Evolutionary conservation across 108 stramenopile species (phyloP).

Genomic region (Chaetoceros muelleri): DNA sequence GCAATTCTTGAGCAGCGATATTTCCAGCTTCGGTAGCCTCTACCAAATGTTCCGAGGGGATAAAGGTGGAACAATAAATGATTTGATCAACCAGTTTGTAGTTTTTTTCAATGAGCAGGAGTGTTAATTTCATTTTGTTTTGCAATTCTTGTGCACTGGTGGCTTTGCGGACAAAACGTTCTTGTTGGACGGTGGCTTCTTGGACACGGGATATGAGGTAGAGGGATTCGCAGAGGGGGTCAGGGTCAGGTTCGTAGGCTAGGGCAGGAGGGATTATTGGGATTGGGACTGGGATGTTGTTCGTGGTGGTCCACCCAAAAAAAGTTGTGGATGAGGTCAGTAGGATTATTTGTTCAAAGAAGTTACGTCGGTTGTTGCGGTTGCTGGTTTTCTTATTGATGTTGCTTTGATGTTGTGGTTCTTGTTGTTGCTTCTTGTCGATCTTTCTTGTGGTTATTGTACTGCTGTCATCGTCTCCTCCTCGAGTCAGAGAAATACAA

Average conservation of each 20-base stretch:
- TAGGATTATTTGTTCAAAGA: too few relatives aligned
- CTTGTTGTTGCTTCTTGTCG: too few relatives aligned
- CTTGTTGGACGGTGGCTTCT: conserved; percentile 63
- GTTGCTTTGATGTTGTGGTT: too few relatives aligned
- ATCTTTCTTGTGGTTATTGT: too few relatives aligned
- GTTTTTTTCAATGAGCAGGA: conserved; percentile 47
- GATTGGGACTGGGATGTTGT: conserved; percentile 8
- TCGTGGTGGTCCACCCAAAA: too few relatives aligned
- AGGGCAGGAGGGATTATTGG: conserved; percentile 7
- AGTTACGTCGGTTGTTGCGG: too few relatives aligned
- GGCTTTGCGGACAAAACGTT: conserved; percentile 40
- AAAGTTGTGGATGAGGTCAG: too few relatives aligned
- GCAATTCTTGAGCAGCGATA: conserved; percentile 44
- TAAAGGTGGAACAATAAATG: conserved; percentile 31
- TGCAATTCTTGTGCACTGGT: conserved; percentile 27
- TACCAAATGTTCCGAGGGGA: conserved; percentile 27
- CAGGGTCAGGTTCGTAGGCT: conserved; percentile 56
- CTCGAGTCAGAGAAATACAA: too few relatives aligned
- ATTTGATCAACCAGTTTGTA: conserved; percentile 63
- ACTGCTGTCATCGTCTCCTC: too few relatives aligned
- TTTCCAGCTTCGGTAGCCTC: conserved; percentile 43
- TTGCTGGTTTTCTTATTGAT: too few relatives aligned
- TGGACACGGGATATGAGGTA: conserved; percentile 60
- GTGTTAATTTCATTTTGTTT: conserved; percentile 53
- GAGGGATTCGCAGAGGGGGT: conserved; percentile 45